Percentiles rank a stretch among this genome's conserved stretches.
phyloP scores from a whole-genome alignment of 331 rosid species.

The Rosa hybrid region DNA sequence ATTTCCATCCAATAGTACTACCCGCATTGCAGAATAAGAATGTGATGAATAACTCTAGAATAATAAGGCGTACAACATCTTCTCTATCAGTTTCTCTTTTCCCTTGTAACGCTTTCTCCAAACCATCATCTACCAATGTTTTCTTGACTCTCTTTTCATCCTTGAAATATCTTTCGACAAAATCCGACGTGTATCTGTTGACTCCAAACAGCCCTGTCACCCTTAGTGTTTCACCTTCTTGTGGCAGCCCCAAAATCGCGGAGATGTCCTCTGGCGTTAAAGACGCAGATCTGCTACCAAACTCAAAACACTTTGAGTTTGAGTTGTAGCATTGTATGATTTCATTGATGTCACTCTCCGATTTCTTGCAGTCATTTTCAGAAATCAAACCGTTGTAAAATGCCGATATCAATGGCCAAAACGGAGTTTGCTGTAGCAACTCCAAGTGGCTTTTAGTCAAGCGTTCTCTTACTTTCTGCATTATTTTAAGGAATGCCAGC shows the following conservation, averaged over 20 bases:
- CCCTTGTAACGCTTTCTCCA: background rate
- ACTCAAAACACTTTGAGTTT: conserved; percentile 6
- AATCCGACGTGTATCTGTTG: background rate
- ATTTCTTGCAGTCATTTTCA: conserved; percentile 11
- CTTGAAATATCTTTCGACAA: background rate
- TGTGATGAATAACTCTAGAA: conserved; percentile 13
- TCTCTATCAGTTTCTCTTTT: background rate
- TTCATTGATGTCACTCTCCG: background rate
- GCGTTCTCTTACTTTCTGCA: background rate
- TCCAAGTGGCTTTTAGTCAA: conserved; percentile 6
- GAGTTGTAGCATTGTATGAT: conserved; percentile 11
- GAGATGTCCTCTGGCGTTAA: conserved; percentile 2
- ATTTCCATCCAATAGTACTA: background rate
- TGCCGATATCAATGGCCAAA: conserved; percentile 16
- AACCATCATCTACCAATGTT: background rate
- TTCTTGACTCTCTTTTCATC: background rate
- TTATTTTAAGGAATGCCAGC: conserved; percentile 3
- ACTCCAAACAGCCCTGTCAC: background rate
- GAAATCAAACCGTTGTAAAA: conserved; percentile 1
- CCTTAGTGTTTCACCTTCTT: conserved; percentile 2
- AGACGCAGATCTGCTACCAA: background rate
- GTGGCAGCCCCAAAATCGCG: conserved; percentile 11
- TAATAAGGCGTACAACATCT: conserved; percentile 11
- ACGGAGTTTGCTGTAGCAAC: conserved; percentile 14
- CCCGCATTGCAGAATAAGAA: conserved; percentile 10